Evolutionary conservation across 2,329 filamentous ascomycete species (phyloP), one percentile per base, ranked within the genome.

Genomic region (Hypoxylon sp.): DNA sequence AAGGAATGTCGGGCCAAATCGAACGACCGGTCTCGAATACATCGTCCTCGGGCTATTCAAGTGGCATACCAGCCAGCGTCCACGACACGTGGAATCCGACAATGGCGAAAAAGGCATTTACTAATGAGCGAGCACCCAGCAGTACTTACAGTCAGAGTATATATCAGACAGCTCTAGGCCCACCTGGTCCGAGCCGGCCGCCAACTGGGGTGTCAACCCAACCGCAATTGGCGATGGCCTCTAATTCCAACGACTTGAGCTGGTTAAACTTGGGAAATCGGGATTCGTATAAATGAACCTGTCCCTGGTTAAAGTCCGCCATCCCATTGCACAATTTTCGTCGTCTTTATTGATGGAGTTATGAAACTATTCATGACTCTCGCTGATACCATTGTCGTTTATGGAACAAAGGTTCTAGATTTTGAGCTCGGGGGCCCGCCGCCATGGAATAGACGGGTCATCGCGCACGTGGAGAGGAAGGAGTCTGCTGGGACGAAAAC

Each of bases 231-330:
- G 69, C 73, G 15, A 77, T 73, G 70, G 75, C 80, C 36, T 68
- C 76, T 17, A 75, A 74, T 5, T 78, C 79, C 8, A 79, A 78
- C 40, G 89, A 91, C 68, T 89, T 91, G 86, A 90, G 87, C 71
- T 92, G 89, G 89, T 72, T 92, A 57, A 91, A 91, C 65, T 76
- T 91, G 12, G 85, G 84, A 35, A 80, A 80, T 26, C 64, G 66
- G 27, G 59, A 65, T 16, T 54, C 49, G 12, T 57, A 47, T 16
- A 48, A 46, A 31, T 63, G 19, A 47, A 15, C 13, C n/a, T 25
- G 20, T 16, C 15, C 13, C 7, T 47, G 17, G 8, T 21, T 42
- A 42, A 17, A 52, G 23, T 43, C 37, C 36, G 37, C 20, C 19
- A 31, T 34, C 53, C 12, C 15, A 25, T 40, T 57, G 31, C 27